Evolutionary conservation across 306 rosid species (phyloP).

Genomic region (Trifolium repens): DNA sequence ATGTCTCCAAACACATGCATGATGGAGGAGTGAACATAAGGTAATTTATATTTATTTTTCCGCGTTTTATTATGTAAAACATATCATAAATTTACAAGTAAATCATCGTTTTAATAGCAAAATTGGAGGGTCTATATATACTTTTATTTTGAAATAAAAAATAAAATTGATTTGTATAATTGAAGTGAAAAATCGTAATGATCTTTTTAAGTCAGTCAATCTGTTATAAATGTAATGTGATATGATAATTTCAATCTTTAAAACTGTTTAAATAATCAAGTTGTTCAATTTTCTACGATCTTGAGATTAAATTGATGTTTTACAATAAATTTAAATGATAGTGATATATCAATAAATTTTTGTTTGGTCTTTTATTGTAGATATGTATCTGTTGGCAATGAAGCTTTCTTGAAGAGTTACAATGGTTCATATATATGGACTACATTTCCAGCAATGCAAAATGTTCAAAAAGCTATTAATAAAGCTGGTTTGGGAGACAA

Average conservation of each 20-base stretch:
- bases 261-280: neutral
- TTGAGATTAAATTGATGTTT: neutral
- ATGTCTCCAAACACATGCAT: slow-evolving; percentile 53
- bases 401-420: slow-evolving; percentile 69
- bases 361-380: slow-evolving; percentile 38
- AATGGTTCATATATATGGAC: slow-evolving; percentile 44
- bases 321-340: neutral
- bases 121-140: neutral
- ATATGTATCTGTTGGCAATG: slow-evolving; percentile 82
- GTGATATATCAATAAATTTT: neutral
- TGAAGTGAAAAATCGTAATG: neutral
- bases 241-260: neutral
- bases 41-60: slow-evolving; percentile 32
- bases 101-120: neutral
- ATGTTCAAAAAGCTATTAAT: slow-evolving; percentile 68
- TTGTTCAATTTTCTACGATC: neutral
- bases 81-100: neutral
- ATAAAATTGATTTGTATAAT: neutral
- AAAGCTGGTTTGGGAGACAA: slow-evolving; percentile 57
- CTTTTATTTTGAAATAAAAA: neutral
- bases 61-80: too few species aligned
- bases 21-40: slow-evolving; percentile 65
- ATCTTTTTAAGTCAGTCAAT: neutral
- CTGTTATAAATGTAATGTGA: neutral
- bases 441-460: slow-evolving; percentile 72